A percentile compares a stretch with the other conserved stretches of the same genome.
Conservation (phyloP, 2,329 filamentous ascomycete genomes). For the Fusarium abutilonis region DNA sequence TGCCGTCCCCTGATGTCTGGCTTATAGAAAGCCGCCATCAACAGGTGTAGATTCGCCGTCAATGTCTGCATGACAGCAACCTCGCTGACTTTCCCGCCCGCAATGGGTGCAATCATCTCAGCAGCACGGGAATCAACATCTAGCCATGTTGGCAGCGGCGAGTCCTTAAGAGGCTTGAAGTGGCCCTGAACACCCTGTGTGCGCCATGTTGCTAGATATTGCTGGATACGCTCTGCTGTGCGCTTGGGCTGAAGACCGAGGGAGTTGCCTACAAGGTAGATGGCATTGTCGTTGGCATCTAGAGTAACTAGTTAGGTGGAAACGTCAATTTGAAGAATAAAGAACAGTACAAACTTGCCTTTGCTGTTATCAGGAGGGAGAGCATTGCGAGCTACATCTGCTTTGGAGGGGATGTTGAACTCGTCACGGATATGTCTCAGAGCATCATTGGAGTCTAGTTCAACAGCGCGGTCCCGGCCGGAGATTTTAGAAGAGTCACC, state of each 20-base stretch:
- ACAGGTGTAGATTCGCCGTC: slow-evolving; percentile 79
- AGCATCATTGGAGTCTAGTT: slow-evolving; percentile 65
- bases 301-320: background rate
- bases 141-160: slow-evolving; percentile 74
- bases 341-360: slow-evolving; percentile 10
- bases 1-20: slow-evolving; percentile 66
- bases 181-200: slow-evolving; percentile 83
- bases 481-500: slow-evolving; percentile 21
- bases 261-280: slow-evolving; percentile 88
- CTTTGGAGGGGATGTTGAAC: slow-evolving; percentile 73
- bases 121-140: slow-evolving; percentile 75
- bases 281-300: slow-evolving; percentile 49
- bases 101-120: slow-evolving; percentile 72
- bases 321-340: background rate
- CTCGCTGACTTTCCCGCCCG: slow-evolving; percentile 75
- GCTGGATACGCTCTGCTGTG: slow-evolving; percentile 67
- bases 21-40: slow-evolving; percentile 83
- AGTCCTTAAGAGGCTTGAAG: slow-evolving; percentile 74
- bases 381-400: slow-evolving; percentile 45
- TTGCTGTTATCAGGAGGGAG: slow-evolving; percentile 27
- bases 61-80: slow-evolving; percentile 86
- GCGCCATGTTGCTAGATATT: slow-evolving; percentile 81
- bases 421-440: slow-evolving; percentile 67
- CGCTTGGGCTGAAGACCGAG: slow-evolving; percentile 78
- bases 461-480: slow-evolving; percentile 28